Evolutionary conservation across 495 filamentous ascomycete species (phyloP).

Genomic region (Aspergillus incahuasiensis): DNA sequence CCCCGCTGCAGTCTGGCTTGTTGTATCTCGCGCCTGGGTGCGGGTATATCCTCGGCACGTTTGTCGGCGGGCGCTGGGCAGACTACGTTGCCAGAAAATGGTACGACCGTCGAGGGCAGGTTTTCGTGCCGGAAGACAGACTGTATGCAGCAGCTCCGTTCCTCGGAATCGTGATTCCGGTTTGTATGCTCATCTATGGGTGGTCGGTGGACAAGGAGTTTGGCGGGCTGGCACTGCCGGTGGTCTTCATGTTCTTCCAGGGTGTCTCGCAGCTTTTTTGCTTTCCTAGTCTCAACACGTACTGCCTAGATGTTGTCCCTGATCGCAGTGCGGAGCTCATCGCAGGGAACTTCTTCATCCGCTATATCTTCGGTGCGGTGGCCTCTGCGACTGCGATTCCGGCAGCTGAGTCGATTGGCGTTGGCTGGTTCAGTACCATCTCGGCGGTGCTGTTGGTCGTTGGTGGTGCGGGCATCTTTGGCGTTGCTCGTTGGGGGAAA

Average conservation of each 20-base stretch:
- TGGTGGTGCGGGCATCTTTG: neutral
- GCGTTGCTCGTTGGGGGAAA: conserved; percentile 4
- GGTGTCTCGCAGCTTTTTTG: conserved; percentile 69
- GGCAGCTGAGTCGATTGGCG: conserved; percentile 60
- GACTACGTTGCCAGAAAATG: conserved; percentile 61
- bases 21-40: conserved; percentile 72
- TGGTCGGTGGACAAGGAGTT: conserved; percentile 64
- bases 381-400: conserved; percentile 64
- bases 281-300: conserved; percentile 69
- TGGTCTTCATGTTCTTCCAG: conserved; percentile 66
- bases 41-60: conserved; percentile 66
- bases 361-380: conserved; percentile 63
- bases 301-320: conserved; percentile 73
- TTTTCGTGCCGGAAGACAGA: conserved; percentile 65
- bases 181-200: conserved; percentile 65
- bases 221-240: conserved; percentile 63
- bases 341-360: conserved; percentile 67
- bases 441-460: conserved; percentile 1
- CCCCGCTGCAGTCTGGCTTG: conserved; percentile 61
- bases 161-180: conserved; percentile 56
- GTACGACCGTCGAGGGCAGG: conserved; percentile 51
- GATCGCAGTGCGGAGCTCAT: conserved; percentile 60
- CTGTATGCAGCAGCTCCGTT: conserved; percentile 58
- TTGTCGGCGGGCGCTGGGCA: conserved; percentile 67
- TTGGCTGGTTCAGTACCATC: conserved; percentile 38